Evolutionary conservation across 2,329 filamentous ascomycete genomes (phyloP).

Genomic region (Ophiostoma australiae): DNA sequence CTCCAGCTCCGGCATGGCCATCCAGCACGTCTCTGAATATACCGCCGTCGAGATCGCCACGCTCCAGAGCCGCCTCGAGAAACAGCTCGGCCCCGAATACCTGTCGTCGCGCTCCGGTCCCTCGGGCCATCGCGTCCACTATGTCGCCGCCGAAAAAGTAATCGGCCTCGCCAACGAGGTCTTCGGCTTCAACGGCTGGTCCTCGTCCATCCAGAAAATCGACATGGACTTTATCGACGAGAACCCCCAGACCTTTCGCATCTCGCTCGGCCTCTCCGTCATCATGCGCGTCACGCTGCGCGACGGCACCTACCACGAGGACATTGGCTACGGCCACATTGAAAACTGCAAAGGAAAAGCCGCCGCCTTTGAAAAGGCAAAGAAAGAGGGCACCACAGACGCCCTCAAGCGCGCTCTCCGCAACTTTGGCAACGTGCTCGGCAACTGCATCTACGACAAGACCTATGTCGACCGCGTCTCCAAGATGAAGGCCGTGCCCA

Average conservation of each 20-base stretch:
- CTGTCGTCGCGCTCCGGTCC: slow-evolving; percentile 82
- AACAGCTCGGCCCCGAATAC: slow-evolving; percentile 92
- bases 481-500: slow-evolving; percentile 75
- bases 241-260: slow-evolving; percentile 67
- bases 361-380: slow-evolving; percentile 94
- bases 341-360: slow-evolving; percentile 96
- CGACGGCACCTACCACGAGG: slow-evolving; percentile 96
- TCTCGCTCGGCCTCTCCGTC: slow-evolving; percentile 82
- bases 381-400: slow-evolving; percentile 96
- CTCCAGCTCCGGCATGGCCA: not conserved
- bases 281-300: slow-evolving; percentile 84
- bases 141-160: slow-evolving; percentile 92
- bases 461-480: slow-evolving; percentile 86
- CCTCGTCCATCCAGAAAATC: slow-evolving; percentile 87
- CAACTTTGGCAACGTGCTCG: slow-evolving; percentile 91
- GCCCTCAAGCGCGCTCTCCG: slow-evolving; percentile 82
- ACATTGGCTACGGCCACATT: slow-evolving; percentile 93
- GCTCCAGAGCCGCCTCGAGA: slow-evolving; percentile 78
- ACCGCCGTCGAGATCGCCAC: slow-evolving; percentile 88
- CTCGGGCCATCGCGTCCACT: slow-evolving; percentile 81
- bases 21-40: slow-evolving; percentile 60
- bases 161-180: slow-evolving; percentile 93
- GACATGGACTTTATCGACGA: slow-evolving; percentile 96
- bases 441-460: slow-evolving; percentile 99
- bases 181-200: slow-evolving; percentile 98